Base-by-base conservation (phyloP, 2,329 filamentous ascomycete genomes). In the Thelonectria rubi region DNA sequence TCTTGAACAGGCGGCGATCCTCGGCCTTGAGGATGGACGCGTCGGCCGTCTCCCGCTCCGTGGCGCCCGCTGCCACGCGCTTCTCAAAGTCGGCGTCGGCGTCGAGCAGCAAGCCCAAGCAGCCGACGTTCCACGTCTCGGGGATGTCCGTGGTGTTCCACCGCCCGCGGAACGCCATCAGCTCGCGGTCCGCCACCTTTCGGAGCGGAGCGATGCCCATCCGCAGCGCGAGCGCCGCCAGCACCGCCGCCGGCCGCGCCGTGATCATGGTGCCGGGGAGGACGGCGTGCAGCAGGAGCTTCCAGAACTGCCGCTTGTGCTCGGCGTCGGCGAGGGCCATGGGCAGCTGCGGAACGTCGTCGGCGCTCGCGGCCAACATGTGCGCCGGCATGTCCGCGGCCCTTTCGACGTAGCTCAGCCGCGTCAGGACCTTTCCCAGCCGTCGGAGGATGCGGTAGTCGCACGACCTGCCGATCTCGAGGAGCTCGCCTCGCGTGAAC, bases 391-490 rank as follows among this genome's bases (percentile, higher is more conserved):
- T 71, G 5, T 80, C 77, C 1, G 74, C 72, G 30, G 73, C 69
- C 2, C 75, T 76, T 24, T 74, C 68, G 7, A 80, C 78, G 62
- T 80, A 83, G 2, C 78, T 81, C 5, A 85, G 66, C 5, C 76
- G 77, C 0, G 81, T 82, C 11, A 85, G 72, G 5, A 83, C 77
- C 30, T 75, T 77, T 8, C 82, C 80, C 1, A 85, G 73, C 0
- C 82, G 78, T 12, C 78, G 77, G 2, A 85, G 76, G 50, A 84
- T 80, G 3, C 73, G 74, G 51, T 78, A 74, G 52, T 85, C 78
- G 66, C 83, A 85, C 0, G 82, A 84, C 12, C 82, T 75, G 8
- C 81, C 80, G 60, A 85, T 83, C 57, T 85, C 82, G 1, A 85
- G 73, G 11, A 85, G 75, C 51, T 85, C 82, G 1, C 74, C 75